Evolutionary conservation across 768 basidiomycete species (phyloP).

Genomic region (Psilocybe subaeruginosa): DNA sequence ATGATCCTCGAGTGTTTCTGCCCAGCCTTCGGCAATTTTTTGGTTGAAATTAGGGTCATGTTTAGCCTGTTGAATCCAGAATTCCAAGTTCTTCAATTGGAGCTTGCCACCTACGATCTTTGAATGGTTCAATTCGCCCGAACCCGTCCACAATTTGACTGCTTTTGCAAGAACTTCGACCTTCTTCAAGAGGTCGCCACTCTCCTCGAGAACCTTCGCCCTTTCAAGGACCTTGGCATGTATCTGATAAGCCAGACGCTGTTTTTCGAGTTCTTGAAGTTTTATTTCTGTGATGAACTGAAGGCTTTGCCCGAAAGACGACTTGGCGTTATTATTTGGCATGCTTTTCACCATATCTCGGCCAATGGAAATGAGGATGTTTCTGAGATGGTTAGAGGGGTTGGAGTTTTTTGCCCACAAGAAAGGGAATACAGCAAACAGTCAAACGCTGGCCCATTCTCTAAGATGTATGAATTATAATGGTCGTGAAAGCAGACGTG

Average conservation of each 20-base stretch:
- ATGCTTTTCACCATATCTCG: no score
- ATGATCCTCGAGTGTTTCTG: slow-evolving; percentile 35
- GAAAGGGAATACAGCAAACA: no score
- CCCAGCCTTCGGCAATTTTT: slow-evolving; percentile 39
- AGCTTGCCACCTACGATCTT: slow-evolving; percentile 22
- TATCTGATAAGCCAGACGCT: slow-evolving; percentile 35
- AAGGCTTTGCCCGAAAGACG: slow-evolving; percentile 41
- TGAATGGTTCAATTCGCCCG: slow-evolving; percentile 24
- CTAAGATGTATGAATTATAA: no score
- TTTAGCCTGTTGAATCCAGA: slow-evolving; percentile 43
- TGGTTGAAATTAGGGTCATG: slow-evolving; percentile 41
- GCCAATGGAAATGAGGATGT: no score
- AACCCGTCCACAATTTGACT: slow-evolving; percentile 39
- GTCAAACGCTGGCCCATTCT: no score
- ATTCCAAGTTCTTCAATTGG: slow-evolving; percentile 25
- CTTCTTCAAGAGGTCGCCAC: slow-evolving; percentile 27
- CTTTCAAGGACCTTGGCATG: slow-evolving; percentile 37
- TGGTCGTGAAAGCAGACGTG: background rate
- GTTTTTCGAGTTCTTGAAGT: slow-evolving; percentile 46
- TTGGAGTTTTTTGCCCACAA: no score
- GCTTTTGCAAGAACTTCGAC: slow-evolving; percentile 38
- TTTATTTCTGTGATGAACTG: slow-evolving; percentile 50
- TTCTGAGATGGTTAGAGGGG: no score
- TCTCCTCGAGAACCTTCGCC: slow-evolving; percentile 25
- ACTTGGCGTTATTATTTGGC: slow-evolving; percentile 4